A percentile compares a stretch with the other conserved stretches of the same genome.
phyloP scores from a whole-genome alignment of 805 yeast species.

The Tetrapisispora arboricola region DNA sequence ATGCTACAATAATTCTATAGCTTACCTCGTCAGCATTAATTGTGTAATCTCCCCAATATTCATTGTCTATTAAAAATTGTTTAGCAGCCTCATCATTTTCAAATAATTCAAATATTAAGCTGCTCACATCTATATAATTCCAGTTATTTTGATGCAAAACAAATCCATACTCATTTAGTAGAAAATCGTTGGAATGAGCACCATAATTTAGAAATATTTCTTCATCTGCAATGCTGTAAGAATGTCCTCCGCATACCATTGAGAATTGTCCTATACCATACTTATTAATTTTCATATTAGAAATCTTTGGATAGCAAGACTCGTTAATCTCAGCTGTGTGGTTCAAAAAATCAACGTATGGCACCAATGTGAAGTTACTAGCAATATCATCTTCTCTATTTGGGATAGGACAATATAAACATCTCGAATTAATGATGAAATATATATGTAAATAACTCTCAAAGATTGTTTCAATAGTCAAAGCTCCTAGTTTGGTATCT shows the following conservation, averaged over 20 bases:
- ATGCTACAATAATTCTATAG: slow-evolving; percentile 65
- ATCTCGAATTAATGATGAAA: slow-evolving; percentile 86
- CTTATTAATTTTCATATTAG: slow-evolving; percentile 4
- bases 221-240: slow-evolving; percentile 26
- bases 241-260: slow-evolving; percentile 16
- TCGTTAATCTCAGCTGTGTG: slow-evolving; percentile 41
- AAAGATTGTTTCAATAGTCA: slow-evolving; percentile 5
- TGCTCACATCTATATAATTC: slow-evolving; percentile 60
- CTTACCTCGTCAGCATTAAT: slow-evolving; percentile 44
- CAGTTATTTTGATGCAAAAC: slow-evolving; percentile 46
- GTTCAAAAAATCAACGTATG: slow-evolving; percentile 80
- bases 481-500: background rate
- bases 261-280: slow-evolving; percentile 27
- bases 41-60: slow-evolving; percentile 70
- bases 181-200: slow-evolving; percentile 74
- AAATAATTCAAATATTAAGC: slow-evolving; percentile 31
- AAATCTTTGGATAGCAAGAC: slow-evolving; percentile 44
- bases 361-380: slow-evolving; percentile 83
- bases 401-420: slow-evolving; percentile 67
- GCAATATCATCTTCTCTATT: slow-evolving; percentile 32
- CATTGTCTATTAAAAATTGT: slow-evolving; percentile 38
- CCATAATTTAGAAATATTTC: slow-evolving; percentile 77
- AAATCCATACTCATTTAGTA: slow-evolving; percentile 85
- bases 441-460: slow-evolving; percentile 54
- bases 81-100: slow-evolving; percentile 25